Conservation (phyloP, 2,329 filamentous ascomycete species). For the Harringtonia aguacate region DNA sequence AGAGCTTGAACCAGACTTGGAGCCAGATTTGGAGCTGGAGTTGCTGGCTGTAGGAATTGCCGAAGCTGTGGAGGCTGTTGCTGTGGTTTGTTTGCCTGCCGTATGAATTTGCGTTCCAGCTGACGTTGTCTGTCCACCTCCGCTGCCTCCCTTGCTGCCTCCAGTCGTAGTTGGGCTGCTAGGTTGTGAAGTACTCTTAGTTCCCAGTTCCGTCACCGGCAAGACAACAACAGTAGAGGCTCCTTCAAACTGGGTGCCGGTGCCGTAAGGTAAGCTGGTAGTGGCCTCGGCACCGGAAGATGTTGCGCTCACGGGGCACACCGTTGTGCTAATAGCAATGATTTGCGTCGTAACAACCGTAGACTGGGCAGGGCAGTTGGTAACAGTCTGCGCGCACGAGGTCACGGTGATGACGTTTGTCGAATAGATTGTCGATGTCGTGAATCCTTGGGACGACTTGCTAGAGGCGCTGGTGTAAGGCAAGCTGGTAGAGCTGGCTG, state of each 20-base stretch:
- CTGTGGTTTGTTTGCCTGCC: neutral
- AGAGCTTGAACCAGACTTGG: neutral
- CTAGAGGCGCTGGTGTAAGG: neutral
- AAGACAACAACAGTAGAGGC: too few relatives aligned
- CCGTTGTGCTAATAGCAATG: neutral
- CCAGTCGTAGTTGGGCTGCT: neutral
- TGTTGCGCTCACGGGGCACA: neutral
- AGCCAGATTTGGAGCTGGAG: neutral
- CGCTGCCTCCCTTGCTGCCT: too few relatives aligned
- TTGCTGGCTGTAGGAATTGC: neutral
- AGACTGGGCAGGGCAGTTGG: conserved; percentile 9
- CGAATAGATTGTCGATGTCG: conserved; percentile 27
- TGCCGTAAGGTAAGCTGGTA: neutral
- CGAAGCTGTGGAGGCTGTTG: neutral
- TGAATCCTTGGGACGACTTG: conserved; percentile 8
- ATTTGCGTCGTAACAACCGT: conserved; percentile 1
- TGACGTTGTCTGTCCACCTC: neutral
- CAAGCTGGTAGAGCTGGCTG: neutral
- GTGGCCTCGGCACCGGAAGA: neutral
- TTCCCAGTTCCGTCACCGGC: too few relatives aligned
- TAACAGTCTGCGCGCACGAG: conserved; percentile 6
- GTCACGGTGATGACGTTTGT: conserved; percentile 24
- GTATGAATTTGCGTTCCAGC: neutral
- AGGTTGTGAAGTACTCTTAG: neutral
- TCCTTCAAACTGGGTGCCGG: neutral